Evolutionary conservation across 2,329 filamentous ascomycete species (phyloP), one percentile per base, ranked within the genome.

Genomic region (Grosmannia huntii): DNA sequence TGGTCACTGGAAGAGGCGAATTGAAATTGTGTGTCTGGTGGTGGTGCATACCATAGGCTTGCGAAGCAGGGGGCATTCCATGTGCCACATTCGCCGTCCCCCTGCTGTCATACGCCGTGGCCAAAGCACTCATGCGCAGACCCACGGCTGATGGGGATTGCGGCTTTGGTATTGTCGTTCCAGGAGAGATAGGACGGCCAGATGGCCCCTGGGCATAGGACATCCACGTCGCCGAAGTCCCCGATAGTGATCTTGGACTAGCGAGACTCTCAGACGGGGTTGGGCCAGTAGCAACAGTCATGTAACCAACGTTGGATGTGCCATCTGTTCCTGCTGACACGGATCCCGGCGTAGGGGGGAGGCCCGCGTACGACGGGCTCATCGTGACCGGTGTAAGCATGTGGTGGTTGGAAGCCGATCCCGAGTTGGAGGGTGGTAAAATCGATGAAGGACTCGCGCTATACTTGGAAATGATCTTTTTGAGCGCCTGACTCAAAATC

Each of bases 401-500:
- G 61, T 70, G 75, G 41, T 71, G 64, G 1, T 71, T 68, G 0
- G 61, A 64, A 21, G 59, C 62, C 2, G 31, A 23, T 0, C 59
- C 61, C 3, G 67, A 62, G 3, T 62, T 50, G 1, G 62, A 55
- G 1, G 64, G 66, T 3, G 71, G 68, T 44, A 72, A 60, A 3
- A 69, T 69, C 62, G 71, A 70, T 61, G 70, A 71, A 1, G 75
- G 75, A 62, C 70, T 77, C n/a, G 76, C 76, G 66, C 77, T 80
- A 70, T 97, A 99, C 86, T 99, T 99, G 67, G 89, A 86, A 69
- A 99, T 95, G 67, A 99, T 97, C 77, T 99, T 99, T 80, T 95
- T 95, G 64, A 99, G 79, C 0, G 94, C 92, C 60, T 84, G 81
- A 54, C 83, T 82, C 51, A 99, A 78, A 60, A 94, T 89, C 71